These are phyloP conservation scores for Russula ochroleuca DNA, from an alignment of 768 basidiomycete genomes.

Conservation along the genomic window DNA sequence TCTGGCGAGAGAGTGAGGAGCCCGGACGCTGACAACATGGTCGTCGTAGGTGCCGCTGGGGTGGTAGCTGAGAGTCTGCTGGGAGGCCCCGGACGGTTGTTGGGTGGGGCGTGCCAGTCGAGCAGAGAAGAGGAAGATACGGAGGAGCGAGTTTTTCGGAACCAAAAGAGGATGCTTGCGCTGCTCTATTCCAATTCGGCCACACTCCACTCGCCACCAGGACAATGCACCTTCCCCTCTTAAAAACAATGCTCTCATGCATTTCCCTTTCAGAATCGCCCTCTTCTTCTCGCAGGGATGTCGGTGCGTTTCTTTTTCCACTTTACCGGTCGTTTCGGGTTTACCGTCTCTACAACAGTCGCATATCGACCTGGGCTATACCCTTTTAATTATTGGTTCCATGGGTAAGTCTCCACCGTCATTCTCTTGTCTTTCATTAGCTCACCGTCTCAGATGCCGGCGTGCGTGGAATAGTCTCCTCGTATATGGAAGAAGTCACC, in stretches of 20 bases:
- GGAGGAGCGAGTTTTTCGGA: not conserved
- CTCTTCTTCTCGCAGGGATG: slow-evolving; percentile 1
- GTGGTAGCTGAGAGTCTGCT: slow-evolving; percentile 13
- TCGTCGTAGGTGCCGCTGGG: slow-evolving; percentile 4
- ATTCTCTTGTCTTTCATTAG: not conserved
- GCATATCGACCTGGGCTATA: slow-evolving; percentile 15
- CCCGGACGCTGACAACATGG: slow-evolving; percentile 4
- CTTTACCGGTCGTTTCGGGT: not conserved
- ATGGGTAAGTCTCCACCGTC: not conserved
- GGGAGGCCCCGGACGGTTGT: not conserved
- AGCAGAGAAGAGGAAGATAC: not conserved
- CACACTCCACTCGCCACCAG: not conserved
- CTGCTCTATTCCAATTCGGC: not conserved
- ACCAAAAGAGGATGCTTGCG: not conserved
- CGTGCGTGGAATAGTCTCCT: slow-evolving; percentile 8
- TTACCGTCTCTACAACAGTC: not conserved
- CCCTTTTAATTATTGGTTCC: slow-evolving; percentile 12
- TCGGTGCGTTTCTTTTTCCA: not conserved
- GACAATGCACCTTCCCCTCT: not conserved
- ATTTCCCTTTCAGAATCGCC: not conserved
- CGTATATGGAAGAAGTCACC: slow-evolving; percentile 4
- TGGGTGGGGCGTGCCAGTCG: not conserved
- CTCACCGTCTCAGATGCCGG: slow-evolving; percentile 6
- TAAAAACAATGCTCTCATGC: not conserved
- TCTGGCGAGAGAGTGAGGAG: slow-evolving; percentile 22